Evolutionary conservation across 139 green algal species (phyloP), one percentile per base, ranked within the genome.

Genomic region (Ulvella scutata): DNA sequence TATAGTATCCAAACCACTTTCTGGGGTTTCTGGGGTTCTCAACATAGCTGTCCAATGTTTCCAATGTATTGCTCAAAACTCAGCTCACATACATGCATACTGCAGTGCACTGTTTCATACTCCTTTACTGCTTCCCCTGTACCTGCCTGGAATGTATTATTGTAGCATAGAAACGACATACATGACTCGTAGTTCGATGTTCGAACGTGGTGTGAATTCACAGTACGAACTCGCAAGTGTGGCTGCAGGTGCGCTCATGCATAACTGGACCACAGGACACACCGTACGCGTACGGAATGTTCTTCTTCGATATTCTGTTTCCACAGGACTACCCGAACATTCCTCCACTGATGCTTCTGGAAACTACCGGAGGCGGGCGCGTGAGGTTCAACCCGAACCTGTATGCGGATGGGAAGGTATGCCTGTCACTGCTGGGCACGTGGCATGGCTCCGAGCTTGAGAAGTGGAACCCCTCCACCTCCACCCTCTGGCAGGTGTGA

Each of bases 311-410:
- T 82, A 43, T 93, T 17, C 90, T 85, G 84, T 91, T 93, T 75
- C 88, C 90, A 2, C 29, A 67, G 36, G 80, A 84, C 75, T 96
- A 95, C 83, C 91, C 91, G 23, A 80, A 84, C 36, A 80, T 89
- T 36, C 85, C 90, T 7, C 90, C 90, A 6, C 80, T 88, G 77
- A 81, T 91, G 80, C 79, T 88, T 61, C 78, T 90, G 33, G 87
- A 90, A 34, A 94, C 86, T 26, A 91, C 89, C 0, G 89, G 88
- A 4, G 76, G 78, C 13, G 88, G 87, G n/a, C 74, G 82, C 0
- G 84, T 80, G 2, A 77, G 90, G 28, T 92, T 92, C 88, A 96
- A 96, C 82, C 91, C 91, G 35, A 96, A 96, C 81, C 84, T 95
- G 37, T 93, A 92, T 67, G 82, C 84, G 3, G 82, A 86, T 73